These are phyloP conservation scores for Juglanconis sp. DNA, from an alignment of 2,329 filamentous ascomycete genomes.

Conservation along the genomic window DNA sequence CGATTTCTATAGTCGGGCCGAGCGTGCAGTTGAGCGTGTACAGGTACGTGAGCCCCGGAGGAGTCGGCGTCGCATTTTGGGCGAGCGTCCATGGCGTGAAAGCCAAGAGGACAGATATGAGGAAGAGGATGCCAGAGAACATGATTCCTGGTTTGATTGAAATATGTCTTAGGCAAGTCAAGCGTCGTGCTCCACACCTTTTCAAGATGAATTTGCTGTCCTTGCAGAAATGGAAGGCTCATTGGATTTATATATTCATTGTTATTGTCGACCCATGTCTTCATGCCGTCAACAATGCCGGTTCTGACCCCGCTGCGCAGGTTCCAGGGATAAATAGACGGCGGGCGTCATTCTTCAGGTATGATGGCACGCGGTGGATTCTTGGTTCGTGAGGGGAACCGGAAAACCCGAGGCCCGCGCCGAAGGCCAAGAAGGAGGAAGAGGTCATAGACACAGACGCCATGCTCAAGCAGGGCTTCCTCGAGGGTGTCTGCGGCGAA, in stretches of 20 bases:
- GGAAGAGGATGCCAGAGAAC: not conserved
- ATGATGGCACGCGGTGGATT: too few species aligned
- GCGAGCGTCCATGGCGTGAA: not conserved
- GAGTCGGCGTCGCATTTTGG: not conserved
- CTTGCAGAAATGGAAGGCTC: not conserved
- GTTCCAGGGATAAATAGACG: too few species aligned
- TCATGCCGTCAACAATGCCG: too few species aligned
- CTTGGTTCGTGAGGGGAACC: too few species aligned
- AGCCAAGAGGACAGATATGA: not conserved
- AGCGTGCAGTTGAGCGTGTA: conserved; percentile 29
- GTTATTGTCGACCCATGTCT: too few species aligned
- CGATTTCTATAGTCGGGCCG: conserved; percentile 21
- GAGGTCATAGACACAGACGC: conserved; percentile 50
- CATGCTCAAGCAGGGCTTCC: conserved; percentile 80
- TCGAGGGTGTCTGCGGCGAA: conserved; percentile 68
- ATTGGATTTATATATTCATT: too few species aligned
- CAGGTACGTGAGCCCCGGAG: conserved; percentile 25
- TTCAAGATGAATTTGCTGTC: not conserved
- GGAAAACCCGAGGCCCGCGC: conserved; percentile 27
- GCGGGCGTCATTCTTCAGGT: too few species aligned
- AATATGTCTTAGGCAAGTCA: not conserved
- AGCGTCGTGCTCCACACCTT: not conserved
- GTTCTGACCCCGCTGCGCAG: too few species aligned
- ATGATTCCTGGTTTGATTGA: not conserved
- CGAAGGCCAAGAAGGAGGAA: conserved; percentile 43